phyloP scores from a whole-genome alignment of 805 yeast genomes.

The Yarrowia sp. region DNA sequence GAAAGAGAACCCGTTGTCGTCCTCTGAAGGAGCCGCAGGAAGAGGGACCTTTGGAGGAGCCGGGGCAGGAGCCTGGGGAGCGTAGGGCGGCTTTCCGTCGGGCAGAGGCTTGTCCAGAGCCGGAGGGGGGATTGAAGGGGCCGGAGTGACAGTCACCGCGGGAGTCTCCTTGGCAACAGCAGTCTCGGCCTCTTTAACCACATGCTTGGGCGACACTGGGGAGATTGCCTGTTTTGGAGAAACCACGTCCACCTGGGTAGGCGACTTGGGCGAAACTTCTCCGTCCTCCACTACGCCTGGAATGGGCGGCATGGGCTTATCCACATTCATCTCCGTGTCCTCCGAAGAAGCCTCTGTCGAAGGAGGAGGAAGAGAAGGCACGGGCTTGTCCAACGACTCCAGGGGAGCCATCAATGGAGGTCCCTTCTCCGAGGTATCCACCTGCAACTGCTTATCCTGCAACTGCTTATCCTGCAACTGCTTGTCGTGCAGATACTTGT shows the following conservation, averaged over 20 bases:
- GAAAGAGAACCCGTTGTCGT: constrained; percentile 13
- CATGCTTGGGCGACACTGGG: constrained; percentile 1
- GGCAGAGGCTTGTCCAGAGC: constrained; percentile 22
- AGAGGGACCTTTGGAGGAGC: constrained; percentile 8
- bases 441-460: constrained; percentile 23
- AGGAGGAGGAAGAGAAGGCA: constrained; percentile 2
- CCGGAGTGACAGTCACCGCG: too few relatives aligned
- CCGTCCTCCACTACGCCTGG: background rate
- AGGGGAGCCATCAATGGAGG: constrained; percentile 16
- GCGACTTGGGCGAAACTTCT: constrained; percentile 1
- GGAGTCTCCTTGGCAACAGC: too few relatives aligned
- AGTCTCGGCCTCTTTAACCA: background rate
- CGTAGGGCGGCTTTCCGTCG: constrained; percentile 3
- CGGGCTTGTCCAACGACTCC: constrained; percentile 5
- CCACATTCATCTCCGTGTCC: background rate
- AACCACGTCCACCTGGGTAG: background rate
- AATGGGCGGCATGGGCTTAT: constrained; percentile 30
- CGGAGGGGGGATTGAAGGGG: background rate
- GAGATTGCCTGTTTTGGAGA: constrained; percentile 4
- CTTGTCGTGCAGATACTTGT: constrained; percentile 15
- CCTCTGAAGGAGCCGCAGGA: constrained; percentile 2
- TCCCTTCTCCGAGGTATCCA: background rate
- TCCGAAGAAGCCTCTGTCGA: background rate
- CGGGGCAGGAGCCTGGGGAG: constrained; percentile 1
- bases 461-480: constrained; percentile 25